Evolutionary conservation across 768 basidiomycete genomes (phyloP).

Genomic region (Hygrocybe coccinea): DNA sequence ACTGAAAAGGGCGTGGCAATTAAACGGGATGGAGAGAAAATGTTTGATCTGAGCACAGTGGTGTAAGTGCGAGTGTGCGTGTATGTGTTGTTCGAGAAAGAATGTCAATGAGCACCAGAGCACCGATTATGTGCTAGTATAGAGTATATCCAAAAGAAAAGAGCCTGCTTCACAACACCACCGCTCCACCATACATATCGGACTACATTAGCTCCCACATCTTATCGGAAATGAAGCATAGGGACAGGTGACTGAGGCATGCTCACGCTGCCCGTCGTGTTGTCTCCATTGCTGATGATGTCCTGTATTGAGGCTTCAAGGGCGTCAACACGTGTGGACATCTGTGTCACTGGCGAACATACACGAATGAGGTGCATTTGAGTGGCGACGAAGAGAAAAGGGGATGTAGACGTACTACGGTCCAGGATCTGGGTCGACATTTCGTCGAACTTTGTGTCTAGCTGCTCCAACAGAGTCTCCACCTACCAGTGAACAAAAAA

Average conservation of each 20-base stretch:
- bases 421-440: constrained; percentile 90
- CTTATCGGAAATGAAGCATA: constrained; percentile 36
- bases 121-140: neutral
- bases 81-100: neutral
- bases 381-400: constrained; percentile 8
- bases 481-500: constrained; percentile 50
- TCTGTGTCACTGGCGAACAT: constrained; percentile 68
- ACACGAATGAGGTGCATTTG: too few species aligned
- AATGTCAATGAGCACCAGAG: neutral
- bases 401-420: constrained; percentile 51
- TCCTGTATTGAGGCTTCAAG: constrained; percentile 89
- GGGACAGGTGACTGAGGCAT: constrained; percentile 53
- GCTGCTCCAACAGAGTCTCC: constrained; percentile 78
- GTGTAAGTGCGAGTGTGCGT: neutral
- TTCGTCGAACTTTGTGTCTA: constrained; percentile 88
- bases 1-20: constrained; percentile 93
- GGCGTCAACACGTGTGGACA: constrained; percentile 87
- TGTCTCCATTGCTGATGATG: constrained; percentile 55
- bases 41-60: constrained; percentile 61
- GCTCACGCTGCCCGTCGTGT: constrained; percentile 46
- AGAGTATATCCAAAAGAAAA: neutral
- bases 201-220: constrained; percentile 23
- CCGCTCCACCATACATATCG: too few species aligned
- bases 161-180: too few species aligned
- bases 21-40: constrained; percentile 35